phyloP scores from a whole-genome alignment of 805 yeast species.

The Myxozyma melibiosi region DNA sequence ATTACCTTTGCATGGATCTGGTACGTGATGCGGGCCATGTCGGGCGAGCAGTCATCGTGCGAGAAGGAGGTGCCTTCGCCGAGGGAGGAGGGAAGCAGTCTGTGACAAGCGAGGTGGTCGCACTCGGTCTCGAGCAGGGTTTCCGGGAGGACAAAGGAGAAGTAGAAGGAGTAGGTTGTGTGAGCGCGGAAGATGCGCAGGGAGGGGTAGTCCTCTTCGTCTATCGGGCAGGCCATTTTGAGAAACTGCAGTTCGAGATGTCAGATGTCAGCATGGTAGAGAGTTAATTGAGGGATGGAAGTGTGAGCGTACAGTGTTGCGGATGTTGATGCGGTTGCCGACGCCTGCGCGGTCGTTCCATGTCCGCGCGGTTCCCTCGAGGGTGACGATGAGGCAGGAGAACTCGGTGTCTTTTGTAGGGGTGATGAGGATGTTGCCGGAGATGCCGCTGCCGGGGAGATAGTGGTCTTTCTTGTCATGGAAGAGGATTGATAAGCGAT shows the following conservation, averaged over 20 bases:
- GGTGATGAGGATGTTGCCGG: constrained; percentile 15
- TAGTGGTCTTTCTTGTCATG: constrained; percentile 17
- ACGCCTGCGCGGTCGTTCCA: constrained; percentile 15
- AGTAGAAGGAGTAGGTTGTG: constrained; percentile 15
- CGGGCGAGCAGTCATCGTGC: constrained; percentile 26
- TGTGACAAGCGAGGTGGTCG: constrained; percentile 14
- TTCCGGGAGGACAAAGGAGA: constrained; percentile 29
- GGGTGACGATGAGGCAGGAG: constrained; percentile 7
- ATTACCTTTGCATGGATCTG: constrained; percentile 11
- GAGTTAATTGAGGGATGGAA: no score
- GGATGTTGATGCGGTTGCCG: constrained; percentile 6
- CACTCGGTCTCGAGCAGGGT: constrained; percentile 26
- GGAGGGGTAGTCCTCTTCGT: constrained; percentile 14
- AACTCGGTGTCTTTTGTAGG: constrained; percentile 9
- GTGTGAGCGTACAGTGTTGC: constrained; percentile 12
- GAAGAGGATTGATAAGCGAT: constrained; percentile 4
- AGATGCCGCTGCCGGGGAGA: constrained; percentile 23
- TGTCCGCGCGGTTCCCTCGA: constrained; percentile 23
- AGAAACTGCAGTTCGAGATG: constrained; percentile 16
- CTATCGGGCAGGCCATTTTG: constrained; percentile 21
- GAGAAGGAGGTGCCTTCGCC: constrained; percentile 11
- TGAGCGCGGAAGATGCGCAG: constrained; percentile 11
- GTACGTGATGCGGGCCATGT: constrained; percentile 26
- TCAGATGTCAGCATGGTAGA: neutral
- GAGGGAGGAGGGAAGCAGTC: constrained; percentile 24